Base-by-base conservation (phyloP, 805 yeast species). In the Kazachstania bromeliacearum region DNA sequence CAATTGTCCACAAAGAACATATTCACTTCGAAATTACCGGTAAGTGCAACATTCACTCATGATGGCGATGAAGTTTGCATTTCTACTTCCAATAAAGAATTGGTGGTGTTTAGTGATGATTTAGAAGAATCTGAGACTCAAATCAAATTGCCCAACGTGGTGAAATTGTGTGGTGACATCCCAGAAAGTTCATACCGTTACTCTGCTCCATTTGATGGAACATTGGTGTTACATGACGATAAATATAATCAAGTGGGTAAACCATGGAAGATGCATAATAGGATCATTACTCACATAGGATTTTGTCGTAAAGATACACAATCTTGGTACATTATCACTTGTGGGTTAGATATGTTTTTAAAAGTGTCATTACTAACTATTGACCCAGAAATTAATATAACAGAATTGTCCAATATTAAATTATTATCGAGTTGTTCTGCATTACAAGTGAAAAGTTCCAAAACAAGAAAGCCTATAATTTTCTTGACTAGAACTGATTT, bases 401-500 rank as follows among this genome's bases (percentile, higher is more conserved):
- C 9, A 16, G 55, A 48, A 7, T 41, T 45, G 42, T 51, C 48
- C 36, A 50, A 37, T 30, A 37, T 48, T 28, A 70, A 66, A 42
- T 46, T 79, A 13, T 43, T 64, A 9, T 64, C 74, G 4, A 69
- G 70, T 34, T 79, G 82, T 3, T 65, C 75, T 1, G 67, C 81
- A 29, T 42, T 79, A 24, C 67, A 68, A 28, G 51, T 63, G 1
- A 46, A n/a, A 43, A 25, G 46, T 34, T 53, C 44, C 7, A 32
- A 8, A 4, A 19, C 28, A n/a, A 31, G 43, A 4, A 37, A 40
- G 2, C 66, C 76, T 3, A 43, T 70, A 1, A 49, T 78, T 3
- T 53, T 77, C n/a, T 55, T 78, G 0, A 76, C 84, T 4, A 68
- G 79, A 45, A 50, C 66, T 21, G 85, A 81, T 21, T 69, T 72